Evolutionary conservation across 495 filamentous ascomycete species (phyloP), one percentile per base, ranked within the genome.

Genomic region (Penicillium macrosclerotiorum): DNA sequence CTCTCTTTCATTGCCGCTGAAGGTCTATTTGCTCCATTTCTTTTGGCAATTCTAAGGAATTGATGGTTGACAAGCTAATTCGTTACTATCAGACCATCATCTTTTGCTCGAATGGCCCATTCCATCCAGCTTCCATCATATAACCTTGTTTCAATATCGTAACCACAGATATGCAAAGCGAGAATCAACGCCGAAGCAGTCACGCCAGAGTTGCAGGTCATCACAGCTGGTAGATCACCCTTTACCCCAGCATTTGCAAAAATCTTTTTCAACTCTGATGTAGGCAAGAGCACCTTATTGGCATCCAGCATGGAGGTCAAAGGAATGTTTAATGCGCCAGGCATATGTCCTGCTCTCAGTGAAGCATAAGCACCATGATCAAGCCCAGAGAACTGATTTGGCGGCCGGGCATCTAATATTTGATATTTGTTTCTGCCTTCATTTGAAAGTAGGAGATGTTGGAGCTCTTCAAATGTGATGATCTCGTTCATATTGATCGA

Each of bases 51-150:
- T n/a, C n/a, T n/a, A n/a, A n/a, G n/a, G n/a, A n/a, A n/a, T n/a
- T n/a, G n/a, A n/a, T n/a, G n/a, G n/a, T n/a, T n/a, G n/a, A n/a
- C n/a, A n/a, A n/a, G n/a, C n/a, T n/a, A n/a, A n/a, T n/a, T n/a
- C n/a, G n/a, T n/a, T n/a, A 46, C 34, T 12, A 30, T 31, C 24
- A 29, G 8, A 8, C 49, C 47, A 8, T 55, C 46, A 6, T 30
- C 18, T 9, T 26, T 36, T 5, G 34, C 57, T 44, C 49, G 43
- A 8, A 55, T 49, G 12, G 44, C 54, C 65, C 65, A 68, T 32
- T 68, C 65, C 34, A 52, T 57, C 65, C 65, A 68, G 39, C 65
- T 68, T 8, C 65, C 65, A 58, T 68, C 65, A 39, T 68, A 68
- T 13, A 68, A 14, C 41, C 55, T 51, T 27, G 31, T 22, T 29